A percentile compares a stretch with the other conserved stretches of the same genome.
phyloP scores from a whole-genome alignment of 1,284 basidiomycete species.

The Tremellales sp. region DNA sequence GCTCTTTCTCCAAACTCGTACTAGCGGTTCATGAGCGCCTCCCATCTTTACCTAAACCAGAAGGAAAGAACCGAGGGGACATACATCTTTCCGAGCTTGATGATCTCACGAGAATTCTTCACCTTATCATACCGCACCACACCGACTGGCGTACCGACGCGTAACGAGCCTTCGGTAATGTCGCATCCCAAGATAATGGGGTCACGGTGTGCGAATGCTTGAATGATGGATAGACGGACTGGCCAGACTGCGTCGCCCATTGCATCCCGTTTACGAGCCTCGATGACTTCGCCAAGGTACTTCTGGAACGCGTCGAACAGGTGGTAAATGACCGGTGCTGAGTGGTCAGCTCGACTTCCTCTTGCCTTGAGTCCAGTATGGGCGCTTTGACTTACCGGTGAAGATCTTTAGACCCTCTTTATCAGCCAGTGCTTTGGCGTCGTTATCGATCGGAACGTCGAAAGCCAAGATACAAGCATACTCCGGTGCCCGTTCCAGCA shows the following conservation, averaged over 20 bases:
- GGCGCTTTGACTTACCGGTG: conserved; percentile 60
- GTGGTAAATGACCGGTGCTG: conserved; percentile 83
- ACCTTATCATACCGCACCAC: conserved; percentile 79
- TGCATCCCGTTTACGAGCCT: conserved; percentile 88
- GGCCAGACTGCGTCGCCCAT: conserved; percentile 97
- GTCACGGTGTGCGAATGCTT: conserved; percentile 92
- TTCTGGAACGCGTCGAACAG: conserved; percentile 95
- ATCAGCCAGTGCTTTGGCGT: conserved; percentile 84
- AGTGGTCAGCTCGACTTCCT: background rate
- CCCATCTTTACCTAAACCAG: background rate
- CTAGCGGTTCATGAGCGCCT: conserved; percentile 52
- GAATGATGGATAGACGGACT: conserved; percentile 85
- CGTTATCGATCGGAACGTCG: conserved; percentile 83
- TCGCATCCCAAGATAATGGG: conserved; percentile 97
- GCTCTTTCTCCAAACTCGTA: conserved; percentile 92
- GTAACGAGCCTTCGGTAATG: conserved; percentile 85
- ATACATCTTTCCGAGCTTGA: conserved; percentile 90
- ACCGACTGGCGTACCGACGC: conserved; percentile 93
- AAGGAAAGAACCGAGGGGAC: conserved; percentile 36
- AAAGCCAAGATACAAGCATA: conserved; percentile 94
- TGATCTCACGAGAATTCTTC: conserved; percentile 85
- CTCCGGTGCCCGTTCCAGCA: conserved; percentile 96
- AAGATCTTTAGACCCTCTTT: conserved; percentile 92
- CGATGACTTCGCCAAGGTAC: conserved; percentile 90
- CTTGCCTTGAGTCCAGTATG: background rate